phyloP scores from a whole-genome alignment of 257 asterid genomes.

The Thymus quinquecostatus region DNA sequence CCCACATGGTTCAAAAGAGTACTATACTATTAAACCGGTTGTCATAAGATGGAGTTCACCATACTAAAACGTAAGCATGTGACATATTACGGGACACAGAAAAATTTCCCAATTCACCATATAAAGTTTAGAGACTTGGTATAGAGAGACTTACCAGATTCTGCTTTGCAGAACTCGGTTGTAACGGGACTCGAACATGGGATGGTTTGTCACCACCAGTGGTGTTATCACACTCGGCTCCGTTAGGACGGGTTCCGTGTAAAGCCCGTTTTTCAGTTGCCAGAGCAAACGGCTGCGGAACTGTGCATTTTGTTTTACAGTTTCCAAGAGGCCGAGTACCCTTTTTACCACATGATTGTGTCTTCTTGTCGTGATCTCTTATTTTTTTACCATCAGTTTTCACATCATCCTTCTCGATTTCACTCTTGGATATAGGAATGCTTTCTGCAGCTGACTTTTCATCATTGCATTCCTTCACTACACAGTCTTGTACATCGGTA shows the following conservation, averaged over 20 bases:
- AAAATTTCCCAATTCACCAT: neutral
- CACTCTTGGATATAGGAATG: constrained; percentile 21
- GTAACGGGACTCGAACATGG: constrained; percentile 35
- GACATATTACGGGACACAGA: neutral
- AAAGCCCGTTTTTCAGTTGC: constrained; percentile 86
- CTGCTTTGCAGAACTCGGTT: constrained; percentile 42
- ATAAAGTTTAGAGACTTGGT: constrained; percentile 18
- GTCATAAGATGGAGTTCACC: constrained; percentile 18
- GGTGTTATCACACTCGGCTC: constrained; percentile 46
- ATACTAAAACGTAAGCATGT: neutral
- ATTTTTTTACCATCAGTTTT: constrained; percentile 42
- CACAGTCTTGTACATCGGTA: constrained; percentile 56
- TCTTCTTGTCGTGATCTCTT: constrained; percentile 46
- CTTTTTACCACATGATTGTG: constrained; percentile 43
- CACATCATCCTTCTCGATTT: constrained; percentile 34
- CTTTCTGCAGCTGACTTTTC: constrained; percentile 49
- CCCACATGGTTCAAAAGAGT: constrained; percentile 21
- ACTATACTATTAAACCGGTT: constrained; percentile 12
- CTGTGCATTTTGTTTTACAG: constrained; percentile 69
- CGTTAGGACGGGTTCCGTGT: constrained; percentile 53
- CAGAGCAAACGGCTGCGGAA: constrained; percentile 87
- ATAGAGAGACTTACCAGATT: constrained; percentile 47
- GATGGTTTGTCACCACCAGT: constrained; percentile 41
- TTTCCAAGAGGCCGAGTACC: constrained; percentile 48
- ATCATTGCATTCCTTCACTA: constrained; percentile 65